A percentile compares a stretch with the other conserved stretches of the same genome.
Conservation (phyloP, 306 rosid genomes). For the Begonia fuchsioides region DNA sequence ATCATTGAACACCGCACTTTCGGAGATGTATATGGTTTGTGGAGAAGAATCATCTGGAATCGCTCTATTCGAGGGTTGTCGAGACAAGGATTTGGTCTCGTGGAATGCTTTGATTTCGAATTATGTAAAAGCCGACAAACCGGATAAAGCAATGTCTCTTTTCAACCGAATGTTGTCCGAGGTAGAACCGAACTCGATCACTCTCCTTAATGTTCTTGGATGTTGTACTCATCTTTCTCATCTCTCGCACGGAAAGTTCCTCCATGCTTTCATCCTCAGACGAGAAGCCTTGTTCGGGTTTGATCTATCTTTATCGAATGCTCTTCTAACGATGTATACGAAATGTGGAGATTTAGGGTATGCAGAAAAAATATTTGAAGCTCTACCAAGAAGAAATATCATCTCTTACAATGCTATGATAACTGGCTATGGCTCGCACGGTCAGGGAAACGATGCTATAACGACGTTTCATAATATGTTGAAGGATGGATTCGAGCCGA, state of each 20-base stretch:
- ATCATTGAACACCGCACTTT: constrained; percentile 30
- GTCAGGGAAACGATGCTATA: constrained; percentile 26
- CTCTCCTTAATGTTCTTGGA: constrained; percentile 26
- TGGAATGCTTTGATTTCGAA: constrained; percentile 33
- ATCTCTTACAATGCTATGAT: constrained; percentile 37
- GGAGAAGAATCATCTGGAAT: constrained; percentile 27
- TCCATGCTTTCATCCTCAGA: constrained; percentile 26
- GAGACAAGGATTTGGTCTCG: constrained; percentile 26
- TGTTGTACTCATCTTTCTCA: constrained; percentile 25
- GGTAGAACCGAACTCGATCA: constrained; percentile 22
- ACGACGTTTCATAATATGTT: constrained; percentile 17
- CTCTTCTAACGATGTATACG: constrained; percentile 26
- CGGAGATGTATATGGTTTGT: constrained; percentile 30
- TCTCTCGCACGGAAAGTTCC: constrained; percentile 26
- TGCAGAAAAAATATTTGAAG: constrained; percentile 23
- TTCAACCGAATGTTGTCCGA: constrained; percentile 28
- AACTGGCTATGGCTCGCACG: constrained; percentile 27
- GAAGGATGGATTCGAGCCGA: constrained; percentile 24
- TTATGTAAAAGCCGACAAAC: constrained; percentile 16
- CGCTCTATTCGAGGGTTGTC: constrained; percentile 18
- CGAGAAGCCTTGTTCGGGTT: constrained; percentile 1
- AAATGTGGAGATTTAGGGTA: constrained; percentile 29
- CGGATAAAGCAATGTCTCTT: constrained; percentile 17
- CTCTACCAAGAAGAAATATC: constrained; percentile 15
- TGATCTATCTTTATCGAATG: constrained; percentile 23